Base-by-base conservation (phyloP, 139 green algal species). In the Chlorella sorokiniana region DNA sequence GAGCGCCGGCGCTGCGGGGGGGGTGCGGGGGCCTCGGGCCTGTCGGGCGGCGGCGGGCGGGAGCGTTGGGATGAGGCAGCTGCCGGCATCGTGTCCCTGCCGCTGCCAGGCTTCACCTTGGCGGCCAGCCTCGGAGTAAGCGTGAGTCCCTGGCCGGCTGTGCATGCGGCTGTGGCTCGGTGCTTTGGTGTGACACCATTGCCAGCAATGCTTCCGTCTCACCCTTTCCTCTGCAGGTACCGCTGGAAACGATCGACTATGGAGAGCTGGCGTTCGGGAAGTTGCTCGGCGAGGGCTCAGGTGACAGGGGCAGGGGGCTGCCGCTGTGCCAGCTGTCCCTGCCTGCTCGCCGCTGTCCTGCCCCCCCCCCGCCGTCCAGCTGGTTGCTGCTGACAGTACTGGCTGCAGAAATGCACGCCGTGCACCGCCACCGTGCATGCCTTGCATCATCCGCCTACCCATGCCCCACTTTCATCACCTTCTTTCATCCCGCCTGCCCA, bases 211-310 rank as follows among this genome's bases (percentile, higher is more conserved):
- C 18, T 65, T 29, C 18, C 23, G 16, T 38, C 35, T 54, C 33
- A 1, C 71, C 18, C 52, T 35, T 20, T 41, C 29, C 14, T n/a
- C 38, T 27, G 61, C 76, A 81, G 76, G 76, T 81, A 23, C 77
- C 62, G 10, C 63, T 87, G 38, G 83, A 87, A 78, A 64, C 82
- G 76, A 75, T 87, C n/a, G 41, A 70, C 35, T 87, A 72, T 22
- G 16, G 40, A 31, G 67, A 85, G 38, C 78, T 87, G 0, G 62
- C 56, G 40, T 88, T 83, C 29, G 82, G 84, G 14, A 74, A 81
- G 56, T 45, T 89, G 27, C 85, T 89, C 1, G 85, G 82, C 18
- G 67, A 88, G 69, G 84, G 84, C 7, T 80, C 77, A 69, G 73
- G 73, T 79, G 51, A 31, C 48, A n/a, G 38, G 77, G 16, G 35